A percentile compares a stretch with the other conserved stretches of the same genome.
These are phyloP conservation scores for Borovskyia barvae DNA, from an alignment of 208 protist species.

Conservation along the genomic window DNA sequence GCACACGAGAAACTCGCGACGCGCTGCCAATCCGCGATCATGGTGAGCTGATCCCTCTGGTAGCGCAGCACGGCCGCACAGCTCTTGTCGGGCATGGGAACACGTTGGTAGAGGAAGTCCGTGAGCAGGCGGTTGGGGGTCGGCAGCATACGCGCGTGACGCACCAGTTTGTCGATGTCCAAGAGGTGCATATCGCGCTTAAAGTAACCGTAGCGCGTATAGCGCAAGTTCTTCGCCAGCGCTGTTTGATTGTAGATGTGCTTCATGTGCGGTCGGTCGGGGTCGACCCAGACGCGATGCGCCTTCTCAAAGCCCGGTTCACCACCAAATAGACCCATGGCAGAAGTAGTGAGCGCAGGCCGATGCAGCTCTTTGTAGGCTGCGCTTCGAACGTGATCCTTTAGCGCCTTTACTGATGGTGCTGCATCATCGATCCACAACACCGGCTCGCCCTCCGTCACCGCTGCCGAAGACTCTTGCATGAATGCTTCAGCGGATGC, in stretches of 20 bases:
- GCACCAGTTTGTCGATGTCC: conserved; percentile 89
- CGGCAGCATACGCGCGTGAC: conserved; percentile 86
- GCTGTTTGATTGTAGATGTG: conserved; percentile 87
- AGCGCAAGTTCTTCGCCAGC: conserved; percentile 85
- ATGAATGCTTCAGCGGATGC: conserved; percentile 29
- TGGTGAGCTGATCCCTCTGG: conserved; percentile 69
- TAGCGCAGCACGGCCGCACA: conserved; percentile 85
- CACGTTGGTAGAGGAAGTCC: conserved; percentile 91
- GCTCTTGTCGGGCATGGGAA: conserved; percentile 76
- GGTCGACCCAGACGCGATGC: conserved; percentile 89
- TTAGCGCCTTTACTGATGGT: conserved; percentile 29
- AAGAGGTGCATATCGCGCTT: conserved; percentile 90
- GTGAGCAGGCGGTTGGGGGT: conserved; percentile 79
- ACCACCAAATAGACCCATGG: conserved; percentile 88
- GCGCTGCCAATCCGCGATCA: conserved; percentile 68
- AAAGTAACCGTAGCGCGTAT: conserved; percentile 90
- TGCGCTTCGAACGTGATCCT: conserved; percentile 54
- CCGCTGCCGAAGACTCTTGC: conserved; percentile 1
- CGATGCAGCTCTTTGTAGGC: conserved; percentile 88
- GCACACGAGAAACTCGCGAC: conserved; percentile 45
- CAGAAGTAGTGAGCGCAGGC: conserved; percentile 68
- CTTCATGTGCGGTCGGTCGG: conserved; percentile 88
- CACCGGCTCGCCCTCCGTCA: neutral
- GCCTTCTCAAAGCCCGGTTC: conserved; percentile 91
- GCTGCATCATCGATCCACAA: conserved; percentile 84